Conservation (phyloP, 1,284 basidiomycete genomes). For the Ganoderma sinense region DNA sequence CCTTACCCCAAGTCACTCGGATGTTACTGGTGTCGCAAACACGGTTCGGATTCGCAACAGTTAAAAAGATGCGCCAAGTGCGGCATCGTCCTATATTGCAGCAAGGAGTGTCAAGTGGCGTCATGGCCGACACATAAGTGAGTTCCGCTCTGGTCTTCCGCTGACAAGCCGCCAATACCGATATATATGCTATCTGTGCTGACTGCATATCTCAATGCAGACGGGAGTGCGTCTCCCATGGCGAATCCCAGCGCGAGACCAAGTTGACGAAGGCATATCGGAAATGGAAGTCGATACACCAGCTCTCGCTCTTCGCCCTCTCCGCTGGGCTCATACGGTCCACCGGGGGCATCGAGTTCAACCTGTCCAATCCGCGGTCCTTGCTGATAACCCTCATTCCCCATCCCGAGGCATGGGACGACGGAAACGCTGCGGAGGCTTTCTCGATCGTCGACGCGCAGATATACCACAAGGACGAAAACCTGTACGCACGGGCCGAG, state of each 20-base stretch:
- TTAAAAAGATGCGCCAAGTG: slow-evolving; percentile 5
- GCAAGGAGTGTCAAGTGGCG: slow-evolving; percentile 3
- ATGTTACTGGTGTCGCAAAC: not conserved
- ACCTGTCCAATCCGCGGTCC: not conserved
- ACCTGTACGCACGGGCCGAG: not conserved
- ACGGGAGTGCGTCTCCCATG: not conserved
- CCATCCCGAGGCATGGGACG: not conserved
- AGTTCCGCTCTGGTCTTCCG: not conserved
- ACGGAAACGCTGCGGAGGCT: not conserved
- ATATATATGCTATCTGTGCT: not conserved
- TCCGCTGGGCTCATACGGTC: not conserved
- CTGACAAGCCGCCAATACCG: not conserved
- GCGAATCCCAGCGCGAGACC: not conserved
- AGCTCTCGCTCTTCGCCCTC: not conserved
- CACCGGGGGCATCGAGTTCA: not conserved
- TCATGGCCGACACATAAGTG: slow-evolving; percentile 7
- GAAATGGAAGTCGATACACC: not conserved
- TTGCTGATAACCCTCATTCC: not conserved
- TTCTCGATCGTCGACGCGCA: not conserved
- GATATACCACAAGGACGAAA: not conserved
- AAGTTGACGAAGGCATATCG: not conserved
- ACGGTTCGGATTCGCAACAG: not conserved
- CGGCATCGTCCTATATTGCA: not conserved
- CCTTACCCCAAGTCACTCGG: not conserved
- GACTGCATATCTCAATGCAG: not conserved